phyloP scores from a whole-genome alignment of 306 rosid species.

The Myrica gale region DNA sequence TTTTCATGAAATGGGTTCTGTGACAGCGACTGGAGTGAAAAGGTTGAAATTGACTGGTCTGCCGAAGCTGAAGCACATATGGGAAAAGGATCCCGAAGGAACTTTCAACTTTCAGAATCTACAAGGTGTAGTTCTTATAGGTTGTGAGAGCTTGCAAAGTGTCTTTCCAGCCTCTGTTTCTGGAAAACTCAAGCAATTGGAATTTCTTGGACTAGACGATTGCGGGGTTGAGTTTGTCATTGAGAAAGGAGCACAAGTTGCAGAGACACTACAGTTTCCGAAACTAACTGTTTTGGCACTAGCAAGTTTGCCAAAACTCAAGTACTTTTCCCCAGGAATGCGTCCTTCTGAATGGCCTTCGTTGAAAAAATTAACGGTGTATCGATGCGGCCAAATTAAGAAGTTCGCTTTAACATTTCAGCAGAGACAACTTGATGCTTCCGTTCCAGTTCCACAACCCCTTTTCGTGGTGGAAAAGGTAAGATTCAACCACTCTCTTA shows the following conservation, averaged over 20 bases:
- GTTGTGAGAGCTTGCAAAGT: slow-evolving; percentile 6
- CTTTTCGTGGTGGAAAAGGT: slow-evolving; percentile 15
- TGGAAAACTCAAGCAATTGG: background rate
- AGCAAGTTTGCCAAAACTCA: background rate
- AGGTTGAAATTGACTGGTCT: background rate
- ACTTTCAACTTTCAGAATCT: background rate
- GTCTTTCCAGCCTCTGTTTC: slow-evolving; percentile 17
- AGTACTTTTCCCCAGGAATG: background rate
- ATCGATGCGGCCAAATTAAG: slow-evolving; percentile 1
- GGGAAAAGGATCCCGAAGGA: slow-evolving; percentile 4
- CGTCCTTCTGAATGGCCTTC: background rate
- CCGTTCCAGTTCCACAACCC: background rate
- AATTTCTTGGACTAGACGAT: background rate
- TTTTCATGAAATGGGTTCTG: too few species aligned
- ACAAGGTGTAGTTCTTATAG: background rate
- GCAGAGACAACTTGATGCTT: background rate
- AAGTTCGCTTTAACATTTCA: background rate
- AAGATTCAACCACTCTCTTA: background rate
- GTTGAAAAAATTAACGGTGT: slow-evolving; percentile 8
- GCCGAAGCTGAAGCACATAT: slow-evolving; percentile 15
- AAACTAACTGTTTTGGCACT: background rate
- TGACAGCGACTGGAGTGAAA: too few species aligned
- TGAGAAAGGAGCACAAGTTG: too few species aligned
- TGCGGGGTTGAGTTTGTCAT: too few species aligned
- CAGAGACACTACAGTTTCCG: background rate